Conservation (phyloP, 805 yeast genomes). For the Myxozyma mucilagina region DNA sequence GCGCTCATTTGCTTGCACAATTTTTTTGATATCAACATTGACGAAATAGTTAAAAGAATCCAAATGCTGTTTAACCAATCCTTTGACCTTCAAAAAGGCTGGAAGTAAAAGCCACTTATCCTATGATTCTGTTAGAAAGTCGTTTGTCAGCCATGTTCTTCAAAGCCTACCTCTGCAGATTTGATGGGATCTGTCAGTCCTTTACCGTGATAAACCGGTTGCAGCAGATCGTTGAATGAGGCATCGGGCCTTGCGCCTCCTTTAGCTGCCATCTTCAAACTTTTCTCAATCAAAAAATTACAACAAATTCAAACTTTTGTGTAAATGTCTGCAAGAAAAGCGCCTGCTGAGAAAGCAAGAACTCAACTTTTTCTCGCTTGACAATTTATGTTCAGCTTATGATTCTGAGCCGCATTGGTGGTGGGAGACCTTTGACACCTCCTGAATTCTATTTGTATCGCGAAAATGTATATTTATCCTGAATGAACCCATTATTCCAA, state of each 20-base stretch:
- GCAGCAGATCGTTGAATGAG: constrained; percentile 66
- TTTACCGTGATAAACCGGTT: constrained; percentile 85
- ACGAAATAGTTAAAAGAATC: constrained; percentile 98
- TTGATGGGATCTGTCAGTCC: constrained; percentile 80
- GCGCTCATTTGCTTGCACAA: constrained; percentile 84
- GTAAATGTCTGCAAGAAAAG: not conserved
- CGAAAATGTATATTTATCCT: too few species aligned
- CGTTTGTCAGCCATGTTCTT: not conserved
- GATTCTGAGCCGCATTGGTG: constrained; percentile 11
- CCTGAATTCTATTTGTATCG: not conserved
- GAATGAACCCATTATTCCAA: not conserved
- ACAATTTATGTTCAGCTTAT: not conserved
- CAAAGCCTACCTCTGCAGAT: constrained; percentile 59
- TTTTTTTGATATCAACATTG: constrained; percentile 88
- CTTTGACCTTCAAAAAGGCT: constrained; percentile 92
- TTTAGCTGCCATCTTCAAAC: not conserved
- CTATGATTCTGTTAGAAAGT: not conserved
- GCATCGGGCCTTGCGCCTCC: not conserved
- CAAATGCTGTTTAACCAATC: constrained; percentile 93
- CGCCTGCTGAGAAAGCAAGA: not conserved
- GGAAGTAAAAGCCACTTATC: constrained; percentile 98
- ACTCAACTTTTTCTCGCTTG: not conserved
- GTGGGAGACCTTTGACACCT: constrained; percentile 2
- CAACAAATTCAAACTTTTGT: not conserved
- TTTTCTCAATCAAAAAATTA: not conserved